A percentile compares a stretch with the other conserved stretches of the same genome.
These are phyloP conservation scores for Tetratostichococcus sp. DNA, from an alignment of 139 green algal genomes.

Conservation along the genomic window DNA sequence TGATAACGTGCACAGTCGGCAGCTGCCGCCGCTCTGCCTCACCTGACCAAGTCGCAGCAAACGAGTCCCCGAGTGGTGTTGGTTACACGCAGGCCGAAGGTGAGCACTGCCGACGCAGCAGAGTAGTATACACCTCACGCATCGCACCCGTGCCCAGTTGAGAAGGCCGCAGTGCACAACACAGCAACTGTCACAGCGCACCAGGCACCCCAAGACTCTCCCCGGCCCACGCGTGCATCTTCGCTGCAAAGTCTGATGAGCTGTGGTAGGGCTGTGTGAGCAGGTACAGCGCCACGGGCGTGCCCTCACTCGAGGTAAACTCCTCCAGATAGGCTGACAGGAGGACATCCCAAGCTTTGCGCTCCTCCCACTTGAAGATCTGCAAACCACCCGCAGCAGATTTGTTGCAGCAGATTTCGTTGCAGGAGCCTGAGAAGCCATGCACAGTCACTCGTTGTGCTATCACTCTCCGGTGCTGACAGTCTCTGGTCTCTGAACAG, in stretches of 20 bases:
- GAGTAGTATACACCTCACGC: no score
- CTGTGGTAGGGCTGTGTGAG: constrained; percentile 48
- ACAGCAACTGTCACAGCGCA: background rate
- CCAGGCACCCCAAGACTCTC: background rate
- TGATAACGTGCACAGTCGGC: constrained; percentile 48
- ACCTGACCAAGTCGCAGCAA: no score
- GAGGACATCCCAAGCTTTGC: constrained; percentile 63
- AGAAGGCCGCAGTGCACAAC: no score
- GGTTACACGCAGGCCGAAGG: no score
- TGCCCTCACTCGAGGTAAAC: constrained; percentile 35
- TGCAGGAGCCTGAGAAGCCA: no score
- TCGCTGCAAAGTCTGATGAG: constrained; percentile 9
- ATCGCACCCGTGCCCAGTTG: no score
- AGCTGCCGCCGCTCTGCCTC: background rate
- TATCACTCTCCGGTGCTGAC: no score
- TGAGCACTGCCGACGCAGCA: no score
- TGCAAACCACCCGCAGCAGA: constrained; percentile 30
- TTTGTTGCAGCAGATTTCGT: no score
- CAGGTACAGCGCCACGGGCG: constrained; percentile 33
- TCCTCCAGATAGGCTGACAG: constrained; percentile 43
- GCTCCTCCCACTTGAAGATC: constrained; percentile 72
- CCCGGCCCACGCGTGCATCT: constrained; percentile 24
- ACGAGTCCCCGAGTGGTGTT: no score
- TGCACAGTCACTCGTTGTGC: no score
- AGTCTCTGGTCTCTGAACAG: no score